Evolutionary conservation across 352 stramenopile species (phyloP).

Genomic region (Globisporangium paroecandrum): DNA sequence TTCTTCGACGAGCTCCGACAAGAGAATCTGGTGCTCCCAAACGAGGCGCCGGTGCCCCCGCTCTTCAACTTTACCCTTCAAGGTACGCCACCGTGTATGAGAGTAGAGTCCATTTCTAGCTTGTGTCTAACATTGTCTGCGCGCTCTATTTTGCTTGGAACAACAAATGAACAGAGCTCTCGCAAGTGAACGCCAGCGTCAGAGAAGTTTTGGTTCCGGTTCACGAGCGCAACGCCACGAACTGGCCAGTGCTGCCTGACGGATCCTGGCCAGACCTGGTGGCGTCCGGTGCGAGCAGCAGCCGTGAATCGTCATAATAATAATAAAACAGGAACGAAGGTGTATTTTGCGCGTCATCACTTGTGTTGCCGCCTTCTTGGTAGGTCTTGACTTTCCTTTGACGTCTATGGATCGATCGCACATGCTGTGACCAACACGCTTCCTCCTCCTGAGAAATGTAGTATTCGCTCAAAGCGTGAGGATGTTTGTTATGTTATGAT

Average conservation of each 20-base stretch:
- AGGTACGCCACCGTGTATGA: slow-evolving; percentile 33
- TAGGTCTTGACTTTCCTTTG: slow-evolving; percentile 8
- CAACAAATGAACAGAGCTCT: slow-evolving; percentile 50
- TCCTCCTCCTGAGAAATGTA: background rate
- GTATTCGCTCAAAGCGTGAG: slow-evolving; percentile 50
- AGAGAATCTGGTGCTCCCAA: slow-evolving; percentile 78
- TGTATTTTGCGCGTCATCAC: slow-evolving; percentile 55
- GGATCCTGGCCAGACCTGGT: slow-evolving; percentile 58
- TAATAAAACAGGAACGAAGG: slow-evolving; percentile 27
- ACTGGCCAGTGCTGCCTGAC: slow-evolving; percentile 74
- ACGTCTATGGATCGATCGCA: background rate
- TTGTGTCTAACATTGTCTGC: background rate
- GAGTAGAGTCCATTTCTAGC: background rate
- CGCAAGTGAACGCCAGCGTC: slow-evolving; percentile 61
- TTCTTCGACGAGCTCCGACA: slow-evolving; percentile 99
- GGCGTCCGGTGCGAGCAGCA: slow-evolving; percentile 20
- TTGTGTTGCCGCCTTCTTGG: slow-evolving; percentile 1
- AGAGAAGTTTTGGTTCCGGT: slow-evolving; percentile 77
- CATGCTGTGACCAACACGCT: too few relatives aligned
- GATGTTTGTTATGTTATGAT: slow-evolving; percentile 36
- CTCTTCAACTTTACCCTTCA: slow-evolving; percentile 95
- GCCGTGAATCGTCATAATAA: slow-evolving; percentile 27
- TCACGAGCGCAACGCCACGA: slow-evolving; percentile 64
- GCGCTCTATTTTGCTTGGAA: slow-evolving; percentile 1
- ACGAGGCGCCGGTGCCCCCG: slow-evolving; percentile 70